A percentile compares a stretch with the other conserved stretches of the same genome.
These are phyloP conservation scores for Diversispora eburnea DNA, from an alignment of 192 early-diverging fungal genomes.

Conservation along the genomic window DNA sequence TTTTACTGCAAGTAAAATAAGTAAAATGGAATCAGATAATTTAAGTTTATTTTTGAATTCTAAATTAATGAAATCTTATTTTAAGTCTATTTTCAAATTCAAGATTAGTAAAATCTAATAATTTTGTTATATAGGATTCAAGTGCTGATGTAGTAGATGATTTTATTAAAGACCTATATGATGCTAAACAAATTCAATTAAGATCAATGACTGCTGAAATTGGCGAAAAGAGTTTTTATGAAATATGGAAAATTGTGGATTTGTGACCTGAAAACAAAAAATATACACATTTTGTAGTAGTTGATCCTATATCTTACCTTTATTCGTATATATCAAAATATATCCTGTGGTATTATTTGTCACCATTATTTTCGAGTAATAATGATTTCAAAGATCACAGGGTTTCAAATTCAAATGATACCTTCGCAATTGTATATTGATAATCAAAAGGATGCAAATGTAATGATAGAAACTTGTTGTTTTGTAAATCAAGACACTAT, in stretches of 20 bases:
- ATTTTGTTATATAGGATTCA: conserved; percentile 4
- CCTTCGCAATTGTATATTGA: conserved; percentile 3
- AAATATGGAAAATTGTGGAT: conserved; percentile 14
- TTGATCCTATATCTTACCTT: conserved; percentile 21
- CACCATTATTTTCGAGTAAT: conserved; percentile 5
- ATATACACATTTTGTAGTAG: conserved; percentile 7
- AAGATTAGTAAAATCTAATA: background rate
- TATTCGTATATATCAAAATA: conserved; percentile 11
- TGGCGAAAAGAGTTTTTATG: background rate
- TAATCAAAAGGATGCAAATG: conserved; percentile 1
- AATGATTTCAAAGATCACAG: background rate
- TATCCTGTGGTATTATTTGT: background rate
- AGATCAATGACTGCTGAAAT: conserved; percentile 19
- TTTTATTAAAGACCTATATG: conserved; percentile 7
- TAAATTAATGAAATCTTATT: no score
- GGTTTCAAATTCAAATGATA: conserved; percentile 17
- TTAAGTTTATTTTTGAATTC: no score
- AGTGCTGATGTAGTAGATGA: background rate
- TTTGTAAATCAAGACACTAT: background rate
- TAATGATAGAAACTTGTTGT: background rate
- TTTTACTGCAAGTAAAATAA: no score
- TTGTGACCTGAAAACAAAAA: conserved; percentile 1
- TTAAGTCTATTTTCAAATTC: no score
- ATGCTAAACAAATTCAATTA: conserved; percentile 20
- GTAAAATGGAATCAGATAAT: no score